Conservation (phyloP, 768 basidiomycete genomes). For the Amylocystis lapponica region DNA sequence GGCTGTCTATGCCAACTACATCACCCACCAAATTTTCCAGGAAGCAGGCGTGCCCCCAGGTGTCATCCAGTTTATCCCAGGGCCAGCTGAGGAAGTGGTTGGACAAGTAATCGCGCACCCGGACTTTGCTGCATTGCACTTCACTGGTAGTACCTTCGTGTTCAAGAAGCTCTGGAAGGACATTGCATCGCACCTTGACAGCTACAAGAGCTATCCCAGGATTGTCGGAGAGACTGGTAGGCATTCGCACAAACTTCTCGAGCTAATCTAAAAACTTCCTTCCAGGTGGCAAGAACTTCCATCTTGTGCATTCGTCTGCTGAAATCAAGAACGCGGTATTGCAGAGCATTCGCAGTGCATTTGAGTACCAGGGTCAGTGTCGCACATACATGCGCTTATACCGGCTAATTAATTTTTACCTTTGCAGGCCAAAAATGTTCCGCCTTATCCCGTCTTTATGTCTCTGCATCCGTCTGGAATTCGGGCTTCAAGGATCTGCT, state of each 20-base stretch:
- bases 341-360: slow-evolving; percentile 82
- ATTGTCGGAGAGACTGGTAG: slow-evolving; percentile 92
- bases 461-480: slow-evolving; percentile 82
- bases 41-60: slow-evolving; percentile 93
- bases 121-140: slow-evolving; percentile 85
- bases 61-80: slow-evolving; percentile 97
- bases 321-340: slow-evolving; percentile 86
- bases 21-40: slow-evolving; percentile 82
- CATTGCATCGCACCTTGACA: slow-evolving; percentile 83
- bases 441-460: slow-evolving; percentile 87
- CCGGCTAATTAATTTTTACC: neutral
- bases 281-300: slow-evolving; percentile 94
- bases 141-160: slow-evolving; percentile 92
- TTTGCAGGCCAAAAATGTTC: slow-evolving; percentile 89
- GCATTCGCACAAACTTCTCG: neutral
- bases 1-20: slow-evolving; percentile 92
- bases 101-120: slow-evolving; percentile 75
- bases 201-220: slow-evolving; percentile 84
- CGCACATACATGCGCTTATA: neutral
- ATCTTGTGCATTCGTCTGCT: slow-evolving; percentile 83
- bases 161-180: slow-evolving; percentile 98
- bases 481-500: slow-evolving; percentile 80
- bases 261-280: neutral
- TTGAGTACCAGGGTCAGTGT: slow-evolving; percentile 85
- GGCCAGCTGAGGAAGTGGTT: slow-evolving; percentile 80